Base-by-base conservation (phyloP, 192 early-diverging fungal genomes). In the Podila horticola region DNA sequence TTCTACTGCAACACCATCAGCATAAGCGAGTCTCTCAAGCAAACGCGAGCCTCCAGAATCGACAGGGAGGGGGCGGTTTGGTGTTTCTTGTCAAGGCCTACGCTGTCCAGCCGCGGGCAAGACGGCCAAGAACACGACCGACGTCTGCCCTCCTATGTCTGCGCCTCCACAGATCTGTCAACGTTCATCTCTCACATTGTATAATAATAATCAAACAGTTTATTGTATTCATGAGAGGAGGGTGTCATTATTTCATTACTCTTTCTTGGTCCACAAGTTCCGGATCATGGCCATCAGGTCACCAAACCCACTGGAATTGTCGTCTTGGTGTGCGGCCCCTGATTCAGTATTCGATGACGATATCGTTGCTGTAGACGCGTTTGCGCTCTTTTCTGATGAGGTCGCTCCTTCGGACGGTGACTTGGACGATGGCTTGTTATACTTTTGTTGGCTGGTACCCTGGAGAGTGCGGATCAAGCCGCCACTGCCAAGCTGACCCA, bases 401-500 rank as follows among this genome's bases (percentile, higher is more conserved):
- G 36, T 17, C 13, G 5, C 8, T 41, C 19, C 45, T 31, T 60
- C 57, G 7, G n/a, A 17, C 7, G 55, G 13, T 13, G 20, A 33
- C 29, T 24, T 38, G 24, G 28, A 29, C 20, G 13, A 30, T 31
- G 61, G 8, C 51, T 71, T 64, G 17, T 31, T 26, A n/a, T 34
- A 13, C 34, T n/a, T 66, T 33, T 71, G 75, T 17, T 70, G 75
- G 34, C 22, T 51, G 3, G 64, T 58, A 1, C 67, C 58, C 12
- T 72, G 69, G 8, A 79, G 57, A 4, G 75, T 79, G 57, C 59
- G 65, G 60, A 79, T 57, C 3, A 79, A 60, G 17, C 75, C 65
- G 13, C 69, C 69, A 29, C 60, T 61, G 10, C 64, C 65, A 24
- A 79, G 52, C 5, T 64, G 50, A 22, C 75, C 69, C 24, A 71